These are phyloP conservation scores for Neospermospora avenae DNA, from an alignment of 2,329 filamentous ascomycete genomes.

Conservation along the genomic window DNA sequence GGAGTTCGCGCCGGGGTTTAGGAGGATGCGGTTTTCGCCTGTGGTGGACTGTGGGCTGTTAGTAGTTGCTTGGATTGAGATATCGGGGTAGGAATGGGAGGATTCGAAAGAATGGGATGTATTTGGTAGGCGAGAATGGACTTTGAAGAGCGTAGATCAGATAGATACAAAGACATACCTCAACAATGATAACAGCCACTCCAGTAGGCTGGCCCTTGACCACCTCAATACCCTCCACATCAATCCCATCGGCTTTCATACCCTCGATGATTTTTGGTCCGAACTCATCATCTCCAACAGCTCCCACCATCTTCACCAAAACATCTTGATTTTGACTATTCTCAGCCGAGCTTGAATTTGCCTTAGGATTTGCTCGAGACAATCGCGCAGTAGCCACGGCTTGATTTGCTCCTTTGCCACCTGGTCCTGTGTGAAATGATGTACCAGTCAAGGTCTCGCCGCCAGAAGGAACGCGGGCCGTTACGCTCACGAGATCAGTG, in stretches of 20 bases:
- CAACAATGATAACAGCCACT: constrained; percentile 72
- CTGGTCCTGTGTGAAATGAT: constrained; percentile 75
- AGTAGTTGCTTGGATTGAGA: neutral
- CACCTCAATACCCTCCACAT: constrained; percentile 50
- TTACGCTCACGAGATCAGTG: constrained; percentile 87
- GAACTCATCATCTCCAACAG: constrained; percentile 68
- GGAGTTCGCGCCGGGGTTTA: constrained; percentile 69
- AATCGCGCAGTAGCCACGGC: constrained; percentile 56
- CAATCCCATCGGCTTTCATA: constrained; percentile 60
- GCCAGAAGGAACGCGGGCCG: constrained; percentile 74
- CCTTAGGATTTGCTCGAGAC: constrained; percentile 52
- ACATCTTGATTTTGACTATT: constrained; percentile 27
- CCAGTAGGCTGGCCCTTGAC: constrained; percentile 55
- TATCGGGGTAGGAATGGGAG: too few relatives aligned
- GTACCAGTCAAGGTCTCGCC: constrained; percentile 85
- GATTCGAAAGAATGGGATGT: neutral
- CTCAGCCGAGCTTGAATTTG: constrained; percentile 10
- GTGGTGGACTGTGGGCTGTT: constrained; percentile 34
- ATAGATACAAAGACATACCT: constrained; percentile 49
- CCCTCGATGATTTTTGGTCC: constrained; percentile 55
- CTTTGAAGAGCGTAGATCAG: neutral
- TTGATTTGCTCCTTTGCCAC: constrained; percentile 95
- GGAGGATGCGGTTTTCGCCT: constrained; percentile 74
- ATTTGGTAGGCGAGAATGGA: neutral
- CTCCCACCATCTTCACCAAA: constrained; percentile 67